A percentile compares a stretch with the other conserved stretches of the same genome.
Evolutionary conservation across 768 basidiomycete genomes (phyloP).

Genomic region (Suillus variegatus): DNA sequence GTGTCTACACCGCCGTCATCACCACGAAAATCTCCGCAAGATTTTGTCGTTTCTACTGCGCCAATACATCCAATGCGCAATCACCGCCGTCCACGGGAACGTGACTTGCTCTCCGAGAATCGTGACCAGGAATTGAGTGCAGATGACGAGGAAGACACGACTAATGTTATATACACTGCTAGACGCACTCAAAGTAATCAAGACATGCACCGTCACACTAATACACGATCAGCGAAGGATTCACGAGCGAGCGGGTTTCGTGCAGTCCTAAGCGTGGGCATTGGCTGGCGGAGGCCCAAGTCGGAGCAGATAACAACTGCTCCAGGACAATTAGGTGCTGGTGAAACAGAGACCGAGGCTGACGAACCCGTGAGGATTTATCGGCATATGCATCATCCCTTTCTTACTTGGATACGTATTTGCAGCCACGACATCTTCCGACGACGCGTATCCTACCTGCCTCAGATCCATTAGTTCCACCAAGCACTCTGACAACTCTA

Average conservation of each 20-base stretch:
- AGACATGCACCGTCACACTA: conserved; percentile 19
- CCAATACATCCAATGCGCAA: conserved; percentile 1
- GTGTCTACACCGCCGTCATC: background rate
- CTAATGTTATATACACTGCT: conserved; percentile 19
- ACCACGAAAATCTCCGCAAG: conserved; percentile 2
- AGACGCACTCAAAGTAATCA: conserved; percentile 24
- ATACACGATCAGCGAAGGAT: conserved; percentile 8
- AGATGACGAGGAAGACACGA: conserved; percentile 8
- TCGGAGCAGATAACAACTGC: conserved; percentile 58
- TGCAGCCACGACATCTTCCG: conserved; percentile 64
- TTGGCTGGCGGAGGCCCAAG: conserved; percentile 40
- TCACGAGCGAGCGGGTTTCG: conserved; percentile 21
- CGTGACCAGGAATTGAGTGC: conserved; percentile 1
- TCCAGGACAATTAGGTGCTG: conserved; percentile 59
- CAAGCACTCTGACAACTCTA: conserved; percentile 50
- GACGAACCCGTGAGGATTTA: conserved; percentile 65
- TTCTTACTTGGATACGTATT: background rate
- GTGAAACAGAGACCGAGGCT: conserved; percentile 78
- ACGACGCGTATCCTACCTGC: conserved; percentile 62
- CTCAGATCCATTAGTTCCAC: conserved; percentile 52
- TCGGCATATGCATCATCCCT: conserved; percentile 10
- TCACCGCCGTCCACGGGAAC: conserved; percentile 7
- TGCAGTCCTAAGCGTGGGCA: conserved; percentile 26
- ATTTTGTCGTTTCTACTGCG: background rate
- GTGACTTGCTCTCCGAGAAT: conserved; percentile 7